These are phyloP conservation scores for Capsaspora owczarzaki DNA, from an alignment of 78 protist genomes.

Conservation along the genomic window DNA sequence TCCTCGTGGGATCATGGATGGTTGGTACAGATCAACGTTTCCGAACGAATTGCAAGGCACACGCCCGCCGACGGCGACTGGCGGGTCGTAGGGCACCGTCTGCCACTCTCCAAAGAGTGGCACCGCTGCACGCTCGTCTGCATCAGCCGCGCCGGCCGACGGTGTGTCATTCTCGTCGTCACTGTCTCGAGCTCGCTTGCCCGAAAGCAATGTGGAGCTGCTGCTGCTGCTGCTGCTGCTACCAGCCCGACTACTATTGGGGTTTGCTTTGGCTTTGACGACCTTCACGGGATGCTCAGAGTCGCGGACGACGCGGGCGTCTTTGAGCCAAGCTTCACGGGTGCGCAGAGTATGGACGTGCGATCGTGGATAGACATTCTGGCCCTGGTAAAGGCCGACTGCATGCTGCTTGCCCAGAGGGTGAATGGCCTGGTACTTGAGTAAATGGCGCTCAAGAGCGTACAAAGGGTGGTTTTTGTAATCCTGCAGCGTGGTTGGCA, in stretches of 20 bases:
- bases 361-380: neutral
- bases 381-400: neutral
- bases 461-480: neutral
- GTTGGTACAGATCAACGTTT: constrained; percentile 13
- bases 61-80: neutral
- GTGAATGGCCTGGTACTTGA: neutral
- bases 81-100: neutral
- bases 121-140: neutral
- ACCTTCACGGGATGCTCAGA: neutral
- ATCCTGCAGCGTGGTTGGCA: neutral
- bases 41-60: constrained; percentile 9
- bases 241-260: too few relatives aligned
- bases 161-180: neutral
- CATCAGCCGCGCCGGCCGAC: neutral
- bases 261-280: too few relatives aligned
- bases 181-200: too few relatives aligned
- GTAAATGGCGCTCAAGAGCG: neutral
- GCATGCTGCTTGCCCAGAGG: neutral
- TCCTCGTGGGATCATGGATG: neutral
- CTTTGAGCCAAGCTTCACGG: neutral
- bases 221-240: too few relatives aligned
- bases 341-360: neutral
- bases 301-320: neutral
- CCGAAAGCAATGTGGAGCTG: too few relatives aligned
- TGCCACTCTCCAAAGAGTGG: constrained; percentile 13